Percentiles rank a stretch among this genome's conserved stretches.
Evolutionary conservation across 495 filamentous ascomycete species (phyloP).

Genomic region (Aspergillus nanangensis): DNA sequence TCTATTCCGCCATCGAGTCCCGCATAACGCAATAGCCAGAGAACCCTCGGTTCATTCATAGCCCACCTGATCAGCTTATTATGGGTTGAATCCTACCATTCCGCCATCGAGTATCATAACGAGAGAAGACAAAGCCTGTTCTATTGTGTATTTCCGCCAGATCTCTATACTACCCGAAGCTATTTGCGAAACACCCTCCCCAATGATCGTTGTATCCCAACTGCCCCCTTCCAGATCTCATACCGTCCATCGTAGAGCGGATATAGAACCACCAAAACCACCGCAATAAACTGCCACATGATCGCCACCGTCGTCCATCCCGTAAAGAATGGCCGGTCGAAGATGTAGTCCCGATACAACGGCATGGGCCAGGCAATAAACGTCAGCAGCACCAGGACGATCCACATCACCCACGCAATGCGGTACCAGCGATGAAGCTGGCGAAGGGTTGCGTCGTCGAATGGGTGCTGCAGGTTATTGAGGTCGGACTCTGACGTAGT

Average conservation of each 20-base stretch:
- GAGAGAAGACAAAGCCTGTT: no score
- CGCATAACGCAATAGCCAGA: no score
- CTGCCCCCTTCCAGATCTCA: conserved; percentile 14
- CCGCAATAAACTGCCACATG: conserved; percentile 43
- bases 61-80: no score
- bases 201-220: no score
- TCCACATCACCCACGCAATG: conserved; percentile 36
- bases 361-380: conserved; percentile 41
- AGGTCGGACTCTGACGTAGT: conserved; percentile 6
- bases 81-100: no score
- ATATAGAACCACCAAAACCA: conserved; percentile 39
- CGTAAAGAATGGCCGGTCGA: conserved; percentile 41
- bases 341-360: conserved; percentile 40
- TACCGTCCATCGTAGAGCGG: conserved; percentile 43
- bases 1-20: no score
- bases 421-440: conserved; percentile 30
- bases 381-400: conserved; percentile 34
- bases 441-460: conserved; percentile 24
- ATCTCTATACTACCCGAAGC: no score
- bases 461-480: conserved; percentile 33
- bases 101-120: no score
- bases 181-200: no score
- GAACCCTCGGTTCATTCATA: no score
- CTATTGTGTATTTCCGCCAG: no score
- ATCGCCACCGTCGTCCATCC: conserved; percentile 42